Evolutionary conservation across 202 grass and related monocot genomes (phyloP), one percentile per base, ranked within the genome.

Genomic region (Brachypodium distachyon): DNA sequence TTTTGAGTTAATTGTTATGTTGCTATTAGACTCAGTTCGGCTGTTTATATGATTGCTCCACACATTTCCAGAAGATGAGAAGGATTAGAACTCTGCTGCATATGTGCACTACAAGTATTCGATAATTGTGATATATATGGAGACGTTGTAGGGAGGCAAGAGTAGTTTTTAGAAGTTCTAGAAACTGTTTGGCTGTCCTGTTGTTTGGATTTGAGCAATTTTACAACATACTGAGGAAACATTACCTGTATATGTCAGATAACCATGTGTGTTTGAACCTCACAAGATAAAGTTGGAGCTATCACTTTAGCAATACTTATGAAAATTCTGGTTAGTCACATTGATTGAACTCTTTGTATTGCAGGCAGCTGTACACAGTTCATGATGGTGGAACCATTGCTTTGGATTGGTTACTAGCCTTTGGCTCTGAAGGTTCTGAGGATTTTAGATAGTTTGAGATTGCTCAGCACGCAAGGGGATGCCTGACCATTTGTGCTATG

Each of bases 381-480:
- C 65, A 26, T 72, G 87, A 98, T 63, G 95, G 91, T 82, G 95
- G 91, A 70, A 98, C 89, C 55, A 86, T 98, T 68, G 95, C 95
- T 82, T 92, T 98, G 82, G 95, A 94, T 88, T 98, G 95, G 91
- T 74, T 98, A 77, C 76, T 92, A 62, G 80, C 70, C 44, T 88
- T 89, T 87, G 87, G 92, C 47, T 67, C 58, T 69, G 67, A 92
- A 91, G 69, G 74, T 92, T 81, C 25, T 62, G 38, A 40, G 8
- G 26, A 54, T 59, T 83, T 79, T 64, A 8, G 61, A 32, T 38
- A 32, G 7, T 73, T 81, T 41, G 10, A 79, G 77, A 50, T 91
- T 72, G 31, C 60, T 77, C 12, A 21, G 7, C 53, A 50, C 52
- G 58, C 49, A 86, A 76, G 9, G 9, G 47, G 42, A 48, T 71